Conservation (phyloP, 192 early-diverging fungal species). For the Gamsiella multidivaricata region DNA sequence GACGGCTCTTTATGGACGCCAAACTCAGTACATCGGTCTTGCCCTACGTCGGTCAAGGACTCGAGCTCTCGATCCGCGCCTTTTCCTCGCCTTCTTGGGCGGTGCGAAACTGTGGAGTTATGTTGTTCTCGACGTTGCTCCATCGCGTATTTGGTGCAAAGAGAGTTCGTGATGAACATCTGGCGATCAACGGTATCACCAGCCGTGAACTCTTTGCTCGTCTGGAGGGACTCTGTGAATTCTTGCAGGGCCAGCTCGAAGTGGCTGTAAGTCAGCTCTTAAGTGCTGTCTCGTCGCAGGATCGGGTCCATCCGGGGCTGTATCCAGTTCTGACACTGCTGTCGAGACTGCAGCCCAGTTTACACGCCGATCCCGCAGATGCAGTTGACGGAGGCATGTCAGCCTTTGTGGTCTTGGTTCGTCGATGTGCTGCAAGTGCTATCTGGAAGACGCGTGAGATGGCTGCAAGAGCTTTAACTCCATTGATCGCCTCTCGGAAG, state of each 20-base stretch:
- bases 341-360: constrained; percentile 79
- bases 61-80: constrained; percentile 81
- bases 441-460: constrained; percentile 85
- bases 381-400: constrained; percentile 47
- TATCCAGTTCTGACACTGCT: constrained; percentile 92
- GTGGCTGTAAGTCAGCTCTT: constrained; percentile 73
- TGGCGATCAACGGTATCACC: constrained; percentile 80
- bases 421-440: constrained; percentile 63
- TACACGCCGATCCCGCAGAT: constrained; percentile 58
- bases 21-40: constrained; percentile 78
- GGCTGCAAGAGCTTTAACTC: constrained; percentile 82
- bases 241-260: constrained; percentile 79
- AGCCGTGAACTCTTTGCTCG: constrained; percentile 92
- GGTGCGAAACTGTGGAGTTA: constrained; percentile 92
- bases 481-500: constrained; percentile 75
- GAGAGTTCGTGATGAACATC: constrained; percentile 76
- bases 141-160: constrained; percentile 89
- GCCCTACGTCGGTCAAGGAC: constrained; percentile 80
- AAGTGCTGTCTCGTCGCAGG: constrained; percentile 19
- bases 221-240: constrained; percentile 82
- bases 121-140: constrained; percentile 89
- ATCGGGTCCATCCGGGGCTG: constrained; percentile 83
- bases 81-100: constrained; percentile 89
- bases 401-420: constrained; percentile 63
- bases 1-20: constrained; percentile 86